Evolutionary conservation across 2,329 filamentous ascomycete species (phyloP).

Genomic region (Boeremia lycopersici): DNA sequence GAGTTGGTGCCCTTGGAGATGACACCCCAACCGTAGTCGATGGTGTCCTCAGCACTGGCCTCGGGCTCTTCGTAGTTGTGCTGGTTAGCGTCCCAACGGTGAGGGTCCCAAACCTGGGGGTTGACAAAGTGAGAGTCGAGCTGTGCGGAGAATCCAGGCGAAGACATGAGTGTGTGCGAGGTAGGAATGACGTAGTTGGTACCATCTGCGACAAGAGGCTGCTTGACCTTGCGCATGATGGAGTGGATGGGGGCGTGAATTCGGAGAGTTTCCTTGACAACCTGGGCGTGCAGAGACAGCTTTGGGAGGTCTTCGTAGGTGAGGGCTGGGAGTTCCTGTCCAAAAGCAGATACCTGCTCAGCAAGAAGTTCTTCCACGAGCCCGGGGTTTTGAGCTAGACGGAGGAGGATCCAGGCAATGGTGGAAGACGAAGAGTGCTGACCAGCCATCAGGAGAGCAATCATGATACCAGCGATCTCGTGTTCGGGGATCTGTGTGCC

Average conservation of each 20-base stretch:
- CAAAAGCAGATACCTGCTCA: constrained; percentile 78
- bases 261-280: constrained; percentile 90
- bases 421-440: constrained; percentile 89
- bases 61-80: constrained; percentile 50
- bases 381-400: constrained; percentile 76
- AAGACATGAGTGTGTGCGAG: constrained; percentile 79
- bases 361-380: constrained; percentile 81
- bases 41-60: constrained; percentile 68
- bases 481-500: constrained; percentile 78
- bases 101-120: constrained; percentile 83
- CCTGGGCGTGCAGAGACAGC: constrained; percentile 80
- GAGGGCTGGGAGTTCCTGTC: constrained; percentile 74
- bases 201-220: constrained; percentile 80
- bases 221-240: constrained; percentile 90
- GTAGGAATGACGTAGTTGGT: constrained; percentile 84
- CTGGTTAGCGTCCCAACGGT: constrained; percentile 77
- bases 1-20: constrained; percentile 89
- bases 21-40: constrained; percentile 92
- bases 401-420: constrained; percentile 82
- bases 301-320: constrained; percentile 78
- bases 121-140: constrained; percentile 80
- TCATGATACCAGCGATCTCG: constrained; percentile 92
- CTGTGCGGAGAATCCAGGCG: constrained; percentile 79
- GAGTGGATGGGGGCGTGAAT: constrained; percentile 93
- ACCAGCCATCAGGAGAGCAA: constrained; percentile 88